A percentile compares a stretch with the other conserved stretches of the same genome.
Conservation (phyloP, 2,329 filamentous ascomycete species). For the Huntiella decipiens region DNA sequence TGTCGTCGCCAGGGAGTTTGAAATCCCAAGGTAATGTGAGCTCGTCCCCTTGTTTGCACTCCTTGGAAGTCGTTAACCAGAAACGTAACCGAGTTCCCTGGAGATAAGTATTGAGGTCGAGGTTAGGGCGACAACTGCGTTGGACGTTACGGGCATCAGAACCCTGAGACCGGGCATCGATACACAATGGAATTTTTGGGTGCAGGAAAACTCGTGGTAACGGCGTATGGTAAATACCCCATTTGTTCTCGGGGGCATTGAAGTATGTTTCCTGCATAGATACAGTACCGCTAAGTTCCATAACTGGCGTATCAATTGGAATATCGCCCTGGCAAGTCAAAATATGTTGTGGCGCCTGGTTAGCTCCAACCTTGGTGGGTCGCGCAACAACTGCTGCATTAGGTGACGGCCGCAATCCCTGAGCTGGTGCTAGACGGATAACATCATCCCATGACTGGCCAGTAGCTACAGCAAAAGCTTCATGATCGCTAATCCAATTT, state of each 20-base stretch:
- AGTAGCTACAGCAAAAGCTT: constrained; percentile 47
- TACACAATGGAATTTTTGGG: constrained; percentile 71
- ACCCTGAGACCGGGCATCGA: constrained; percentile 77
- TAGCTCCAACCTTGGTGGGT: constrained; percentile 24
- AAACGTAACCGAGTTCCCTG: constrained; percentile 31
- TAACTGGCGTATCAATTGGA: constrained; percentile 36
- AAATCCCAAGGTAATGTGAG: constrained; percentile 52
- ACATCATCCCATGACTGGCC: constrained; percentile 48
- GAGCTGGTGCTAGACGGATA: constrained; percentile 36
- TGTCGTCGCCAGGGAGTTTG: constrained; percentile 35
- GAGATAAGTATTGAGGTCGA: constrained; percentile 71
- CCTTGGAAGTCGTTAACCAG: too few relatives aligned
- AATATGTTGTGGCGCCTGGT: constrained; percentile 16
- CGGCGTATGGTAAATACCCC: constrained; percentile 44
- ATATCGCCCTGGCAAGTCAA: constrained; percentile 22
- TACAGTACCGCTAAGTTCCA: constrained; percentile 61
- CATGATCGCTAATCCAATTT: constrained; percentile 58
- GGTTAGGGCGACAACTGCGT: constrained; percentile 78
- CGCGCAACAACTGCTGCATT: constrained; percentile 25
- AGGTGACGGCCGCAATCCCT: constrained; percentile 25
- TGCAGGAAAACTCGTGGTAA: constrained; percentile 74
- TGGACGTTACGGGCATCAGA: constrained; percentile 76
- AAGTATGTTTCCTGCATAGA: constrained; percentile 58
- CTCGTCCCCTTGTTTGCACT: constrained; percentile 15
- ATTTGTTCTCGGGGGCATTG: constrained; percentile 44